Evolutionary conservation across 2,329 filamentous ascomycete species (phyloP), one percentile per base, ranked within the genome.

Genomic region (Xylaria sp.): DNA sequence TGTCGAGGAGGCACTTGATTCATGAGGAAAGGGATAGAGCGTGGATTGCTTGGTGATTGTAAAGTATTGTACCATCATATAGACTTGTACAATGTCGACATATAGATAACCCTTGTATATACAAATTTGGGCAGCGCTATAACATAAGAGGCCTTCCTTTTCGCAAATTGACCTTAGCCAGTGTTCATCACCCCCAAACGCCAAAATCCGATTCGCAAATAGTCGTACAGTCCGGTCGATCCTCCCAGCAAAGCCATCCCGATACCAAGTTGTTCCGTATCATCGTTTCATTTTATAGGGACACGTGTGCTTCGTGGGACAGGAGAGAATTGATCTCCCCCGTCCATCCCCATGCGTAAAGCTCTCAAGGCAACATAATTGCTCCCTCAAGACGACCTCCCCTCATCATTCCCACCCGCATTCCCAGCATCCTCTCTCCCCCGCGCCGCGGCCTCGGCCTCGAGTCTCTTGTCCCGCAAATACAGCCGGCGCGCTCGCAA

Each of bases 381-480:
- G n/a, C 6, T 3, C 46, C 18, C 50, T 64, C 55, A 70, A 25
- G 46, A 65, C 18, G 58, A 62, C 50, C 23, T 50, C 25, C 59
- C 63, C 50, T 58, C 63, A n/a, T 63, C 65, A 34, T 51, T 55
- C 20, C 60, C 63, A 44, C 62, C 52, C 13, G 32, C 28, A 28
- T 66, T 51, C 6, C 50, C 44, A 3, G 56, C 51, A 3, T 59
- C 67, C 1, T 55, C 60, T 23, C n/a, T 60, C 1, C 46, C 41
- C 20, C 56, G 57, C 44, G 20, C 15, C 13, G 66, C 51, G 2
- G 66, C 64, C 76, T 84, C 82, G 18, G 78, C 77, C 51, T 82
- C 82, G 65, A 84, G 79, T 69, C 84, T 81, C 65, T 81, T 88
- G 87, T 98, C 87, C 84, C 97, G 84, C 87, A 94, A 87, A 89